Conservation (phyloP, 768 basidiomycete genomes). For the Pisolithus orientalis region DNA sequence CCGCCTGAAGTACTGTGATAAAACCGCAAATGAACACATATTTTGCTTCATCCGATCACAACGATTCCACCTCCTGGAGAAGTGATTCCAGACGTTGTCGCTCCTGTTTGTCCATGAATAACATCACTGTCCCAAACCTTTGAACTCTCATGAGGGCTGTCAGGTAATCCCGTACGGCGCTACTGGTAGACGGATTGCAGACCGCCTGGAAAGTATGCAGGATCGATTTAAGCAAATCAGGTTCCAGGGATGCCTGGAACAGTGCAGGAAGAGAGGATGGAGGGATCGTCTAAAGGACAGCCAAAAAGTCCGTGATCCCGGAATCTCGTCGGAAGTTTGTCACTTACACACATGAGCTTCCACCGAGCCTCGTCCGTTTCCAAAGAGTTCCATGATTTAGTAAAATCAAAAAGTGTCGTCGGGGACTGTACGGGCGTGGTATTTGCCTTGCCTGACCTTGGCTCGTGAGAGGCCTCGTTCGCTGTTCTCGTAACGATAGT, state of each 20-base stretch:
- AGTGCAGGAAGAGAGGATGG: constrained; percentile 52
- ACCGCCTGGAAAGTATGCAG: constrained; percentile 42
- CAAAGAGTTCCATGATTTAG: constrained; percentile 47
- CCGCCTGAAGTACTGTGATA: no score
- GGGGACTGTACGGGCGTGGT: constrained; percentile 22
- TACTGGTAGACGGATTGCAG: constrained; percentile 12
- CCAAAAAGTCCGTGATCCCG: background rate
- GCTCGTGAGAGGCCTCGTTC: constrained; percentile 3
- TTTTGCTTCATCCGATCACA: background rate
- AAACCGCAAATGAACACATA: background rate
- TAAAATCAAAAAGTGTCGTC: constrained; percentile 57
- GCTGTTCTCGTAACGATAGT: constrained; percentile 44
- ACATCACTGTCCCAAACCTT: constrained; percentile 55
- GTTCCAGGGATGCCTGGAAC: constrained; percentile 68
- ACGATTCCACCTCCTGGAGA: constrained; percentile 28
- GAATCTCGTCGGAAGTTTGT: background rate
- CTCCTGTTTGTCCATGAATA: constrained; percentile 59
- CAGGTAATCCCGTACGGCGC: constrained; percentile 42
- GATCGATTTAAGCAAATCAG: constrained; percentile 52
- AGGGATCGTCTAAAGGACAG: constrained; percentile 40
- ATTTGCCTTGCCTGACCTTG: constrained; percentile 2
- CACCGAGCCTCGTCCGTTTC: constrained; percentile 42
- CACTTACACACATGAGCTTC: constrained; percentile 52
- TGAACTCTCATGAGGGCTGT: constrained; percentile 46
- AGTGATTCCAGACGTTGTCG: constrained; percentile 41